phyloP scores from a whole-genome alignment of 805 yeast genomes.

The Kodamaea neixiangensis region DNA sequence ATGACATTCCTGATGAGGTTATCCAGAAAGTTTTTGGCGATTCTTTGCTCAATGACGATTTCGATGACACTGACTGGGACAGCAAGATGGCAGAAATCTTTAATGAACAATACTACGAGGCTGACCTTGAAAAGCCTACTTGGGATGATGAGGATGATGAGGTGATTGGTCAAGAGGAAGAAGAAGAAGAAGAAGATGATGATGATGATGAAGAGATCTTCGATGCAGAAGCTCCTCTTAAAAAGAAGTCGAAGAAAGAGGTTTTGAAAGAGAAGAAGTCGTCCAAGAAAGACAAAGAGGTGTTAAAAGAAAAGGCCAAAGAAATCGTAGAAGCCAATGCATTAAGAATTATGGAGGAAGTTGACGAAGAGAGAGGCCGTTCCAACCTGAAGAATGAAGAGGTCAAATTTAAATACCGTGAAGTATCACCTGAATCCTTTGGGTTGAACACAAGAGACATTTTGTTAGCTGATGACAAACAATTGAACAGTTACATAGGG shows the following conservation, averaged over 20 bases:
- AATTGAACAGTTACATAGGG: conserved; percentile 81
- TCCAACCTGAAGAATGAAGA: conserved; percentile 41
- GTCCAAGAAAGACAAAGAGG: conserved; percentile 62
- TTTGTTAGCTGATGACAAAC: conserved; percentile 83
- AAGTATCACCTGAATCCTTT: conserved; percentile 91
- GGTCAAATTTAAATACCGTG: conserved; percentile 77
- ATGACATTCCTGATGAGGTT: conserved; percentile 57
- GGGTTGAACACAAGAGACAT: conserved; percentile 88
- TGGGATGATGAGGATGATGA: conserved; percentile 50
- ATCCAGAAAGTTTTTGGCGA: conserved; percentile 70
- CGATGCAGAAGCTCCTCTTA: conserved; percentile 27
- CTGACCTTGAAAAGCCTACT: conserved; percentile 53
- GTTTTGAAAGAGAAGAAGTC: conserved; percentile 57
- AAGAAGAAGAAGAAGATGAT: conserved; percentile 17
- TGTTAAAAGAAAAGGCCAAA: conserved; percentile 68
- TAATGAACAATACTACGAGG: conserved; percentile 76
- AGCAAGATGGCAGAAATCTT: conserved; percentile 78
- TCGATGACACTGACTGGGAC: conserved; percentile 92
- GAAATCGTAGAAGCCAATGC: conserved; percentile 76
- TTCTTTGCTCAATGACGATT: conserved; percentile 80
- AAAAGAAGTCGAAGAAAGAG: conserved; percentile 52
- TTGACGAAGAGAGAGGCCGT: conserved; percentile 61
- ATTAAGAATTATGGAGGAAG: conserved; percentile 64
- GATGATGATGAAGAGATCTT: conserved; percentile 12
- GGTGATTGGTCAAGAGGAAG: conserved; percentile 16